Conservation (phyloP, 1,139 yeast genomes). For the Sugiyamaella novakii region DNA sequence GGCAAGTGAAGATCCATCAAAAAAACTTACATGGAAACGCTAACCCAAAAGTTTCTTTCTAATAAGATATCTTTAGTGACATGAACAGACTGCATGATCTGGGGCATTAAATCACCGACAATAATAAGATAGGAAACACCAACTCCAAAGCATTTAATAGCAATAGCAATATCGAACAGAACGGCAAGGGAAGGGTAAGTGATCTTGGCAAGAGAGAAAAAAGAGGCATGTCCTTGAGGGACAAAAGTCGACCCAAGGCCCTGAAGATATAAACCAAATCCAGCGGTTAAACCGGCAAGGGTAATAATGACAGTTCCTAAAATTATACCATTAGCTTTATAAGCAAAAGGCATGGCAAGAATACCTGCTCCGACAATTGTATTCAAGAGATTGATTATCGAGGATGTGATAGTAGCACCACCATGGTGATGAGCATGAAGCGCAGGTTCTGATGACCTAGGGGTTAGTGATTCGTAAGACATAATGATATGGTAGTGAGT, state of each 20-base stretch:
- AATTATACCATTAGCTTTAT: slow-evolving; percentile 77
- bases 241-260: slow-evolving; percentile 72
- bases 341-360: slow-evolving; percentile 89
- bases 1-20: background rate
- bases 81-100: slow-evolving; percentile 40
- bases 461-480: slow-evolving; percentile 15
- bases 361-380: slow-evolving; percentile 74
- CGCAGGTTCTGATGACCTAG: slow-evolving; percentile 11
- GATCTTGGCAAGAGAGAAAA: slow-evolving; percentile 77
- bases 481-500: slow-evolving; percentile 1
- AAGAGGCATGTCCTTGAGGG: slow-evolving; percentile 76
- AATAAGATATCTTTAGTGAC: slow-evolving; percentile 27
- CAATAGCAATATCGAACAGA: slow-evolving; percentile 83
- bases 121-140: slow-evolving; percentile 85
- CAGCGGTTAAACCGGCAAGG: slow-evolving; percentile 77
- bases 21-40: slow-evolving; percentile 51
- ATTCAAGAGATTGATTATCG: slow-evolving; percentile 43
- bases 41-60: slow-evolving; percentile 60
- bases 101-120: slow-evolving; percentile 88
- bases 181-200: slow-evolving; percentile 85
- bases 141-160: slow-evolving; percentile 91
- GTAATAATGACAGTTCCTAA: slow-evolving; percentile 66
- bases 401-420: slow-evolving; percentile 37
- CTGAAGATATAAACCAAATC: slow-evolving; percentile 77
- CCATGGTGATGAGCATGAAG: slow-evolving; percentile 6